Conservation (phyloP, 1,139 yeast species). For the Candida frijolesensis region DNA sequence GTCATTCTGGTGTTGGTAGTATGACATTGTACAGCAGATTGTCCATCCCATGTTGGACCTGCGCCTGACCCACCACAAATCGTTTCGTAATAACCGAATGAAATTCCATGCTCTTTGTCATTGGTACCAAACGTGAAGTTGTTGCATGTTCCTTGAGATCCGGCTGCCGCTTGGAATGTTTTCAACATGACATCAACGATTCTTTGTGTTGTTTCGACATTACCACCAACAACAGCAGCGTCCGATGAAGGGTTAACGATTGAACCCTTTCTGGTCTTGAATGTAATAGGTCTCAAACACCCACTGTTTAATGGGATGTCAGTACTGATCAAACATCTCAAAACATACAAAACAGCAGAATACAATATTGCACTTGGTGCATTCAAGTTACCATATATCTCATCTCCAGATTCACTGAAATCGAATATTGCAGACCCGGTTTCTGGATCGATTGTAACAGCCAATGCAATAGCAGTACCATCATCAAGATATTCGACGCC, state of each 20-base stretch:
- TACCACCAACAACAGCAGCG: slow-evolving; percentile 89
- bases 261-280: slow-evolving; percentile 68
- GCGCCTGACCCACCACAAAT: slow-evolving; percentile 55
- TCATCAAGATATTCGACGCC: slow-evolving; percentile 47
- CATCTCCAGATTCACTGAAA: slow-evolving; percentile 45
- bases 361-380: slow-evolving; percentile 68
- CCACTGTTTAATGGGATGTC: slow-evolving; percentile 88
- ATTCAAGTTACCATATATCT: slow-evolving; percentile 46
- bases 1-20: slow-evolving; percentile 53
- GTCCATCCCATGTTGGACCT: slow-evolving; percentile 53
- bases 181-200: slow-evolving; percentile 77
- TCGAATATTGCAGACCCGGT: slow-evolving; percentile 45
- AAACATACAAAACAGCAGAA: slow-evolving; percentile 79
- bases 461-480: slow-evolving; percentile 44
- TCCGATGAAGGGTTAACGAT: slow-evolving; percentile 70
- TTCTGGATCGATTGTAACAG: slow-evolving; percentile 34
- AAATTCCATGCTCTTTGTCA: slow-evolving; percentile 35
- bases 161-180: slow-evolving; percentile 75
- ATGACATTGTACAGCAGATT: slow-evolving; percentile 49
- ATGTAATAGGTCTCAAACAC: slow-evolving; percentile 69
- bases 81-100: slow-evolving; percentile 52
- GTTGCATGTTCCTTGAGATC: slow-evolving; percentile 53
- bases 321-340: slow-evolving; percentile 72
- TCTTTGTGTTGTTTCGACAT: slow-evolving; percentile 85
- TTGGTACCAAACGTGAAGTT: slow-evolving; percentile 51